Evolutionary conservation across 495 filamentous ascomycete species (phyloP), one percentile per base, ranked within the genome.

Genomic region (Podospora bellae-mahoneyi): DNA sequence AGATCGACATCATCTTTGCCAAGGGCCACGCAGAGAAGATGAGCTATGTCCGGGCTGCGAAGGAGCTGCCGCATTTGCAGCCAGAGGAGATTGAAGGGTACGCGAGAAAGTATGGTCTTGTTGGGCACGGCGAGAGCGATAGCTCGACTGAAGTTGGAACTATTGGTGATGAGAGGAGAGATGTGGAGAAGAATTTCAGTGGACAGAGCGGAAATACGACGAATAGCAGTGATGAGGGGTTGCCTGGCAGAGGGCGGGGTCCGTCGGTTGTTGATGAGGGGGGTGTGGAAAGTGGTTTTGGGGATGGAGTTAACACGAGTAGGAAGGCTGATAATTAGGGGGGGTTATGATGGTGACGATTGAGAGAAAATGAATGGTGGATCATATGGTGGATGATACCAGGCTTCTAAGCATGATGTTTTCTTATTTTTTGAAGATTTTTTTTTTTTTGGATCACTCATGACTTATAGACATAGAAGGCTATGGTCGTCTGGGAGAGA

Each of bases 1-100:
- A 93, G 73, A 92, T 93, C 65, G 92, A 94, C 75, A 82, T 93
- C 64, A 89, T 91, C 76, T 92, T 92, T 68, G 77, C 90, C 71
- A 93, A 94, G 83, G 91, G 90, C 3, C 86, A 87, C 72, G 76
- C 80, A 28, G 92, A 94, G 78, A 88, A 90, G 3, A 93, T 91
- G 5, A 86, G 84, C 62, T 93, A 92, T 66, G 90, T 96, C 54
- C 80, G 78, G 66, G 92, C 91, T 0, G 82, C 89, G 16, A 78
- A 88, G 68, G 86, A 94, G 63, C 78, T 96, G 67, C 91, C 91
- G 4, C 82, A 85, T 60, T 81, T 94, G 23, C 78, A 81, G 19
- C 84, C 87, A 2, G 81, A 85, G 28, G 86, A 91, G 74, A 81
- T 92, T 27, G 89, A 92, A 76, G 75, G 77, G 62, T 86, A 88